Base-by-base conservation (phyloP, 2,329 filamentous ascomycete genomes). In the Microdochium paspali region DNA sequence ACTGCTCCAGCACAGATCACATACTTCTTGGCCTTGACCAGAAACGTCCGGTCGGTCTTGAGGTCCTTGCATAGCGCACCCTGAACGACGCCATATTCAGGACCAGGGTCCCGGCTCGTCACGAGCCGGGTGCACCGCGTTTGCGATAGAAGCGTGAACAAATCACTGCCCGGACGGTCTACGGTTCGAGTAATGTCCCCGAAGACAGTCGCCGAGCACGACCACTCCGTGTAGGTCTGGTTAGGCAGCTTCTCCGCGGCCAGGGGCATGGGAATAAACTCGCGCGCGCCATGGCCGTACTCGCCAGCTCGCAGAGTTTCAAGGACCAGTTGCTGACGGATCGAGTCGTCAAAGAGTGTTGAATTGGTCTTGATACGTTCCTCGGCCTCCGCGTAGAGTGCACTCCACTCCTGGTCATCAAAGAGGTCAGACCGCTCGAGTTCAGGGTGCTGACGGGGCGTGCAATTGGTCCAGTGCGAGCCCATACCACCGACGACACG, bases 391-490 rank as follows among this genome's bases (percentile, higher is more conserved):
- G 31, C 13, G 31, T 35, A 35, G 6, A 35, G 31, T 12, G 6
- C 18, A 24, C 51, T 44, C 45, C 51, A 53, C 24, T 56, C 46
- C 2, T 50, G 44, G 9, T 57, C 44, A 0, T 24, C 32, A 47
- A 57, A 58, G 3, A 58, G 54, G n/a, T 46, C 28, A 10, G 51
- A 48, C 4, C 49, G 39, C 42, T 53, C 51, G 10, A 47, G 32
- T 6, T 18, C 13, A 1, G 46, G 39, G 26, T 47, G 35, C 28
- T 48, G 31, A 13, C 46, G 43, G 45, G 51, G 47, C 3, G 42
- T 58, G 39, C 47, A 50, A 32, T 55, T 57, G 20, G 54, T 60
- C 58, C 58, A 61, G 26, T 60, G 53, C 10, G 53, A 46, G 4
- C 44, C 42, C 58, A 59, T 61, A 9, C 58, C 58, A 15, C 58